phyloP scores from a whole-genome alignment of 2,329 filamentous ascomycete genomes.

The Hymenoscyphus fraxineus region DNA sequence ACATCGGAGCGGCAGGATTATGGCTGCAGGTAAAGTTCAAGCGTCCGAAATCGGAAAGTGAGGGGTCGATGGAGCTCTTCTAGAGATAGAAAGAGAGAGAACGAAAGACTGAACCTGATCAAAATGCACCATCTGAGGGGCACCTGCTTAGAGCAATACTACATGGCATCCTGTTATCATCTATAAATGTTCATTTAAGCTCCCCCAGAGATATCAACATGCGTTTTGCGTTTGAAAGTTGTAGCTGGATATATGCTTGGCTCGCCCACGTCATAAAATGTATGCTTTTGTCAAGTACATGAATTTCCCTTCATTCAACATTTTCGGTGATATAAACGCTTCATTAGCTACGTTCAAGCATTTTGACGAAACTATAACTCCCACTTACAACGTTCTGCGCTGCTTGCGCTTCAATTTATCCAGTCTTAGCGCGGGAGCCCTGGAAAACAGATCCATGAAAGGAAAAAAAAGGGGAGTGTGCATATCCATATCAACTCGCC shows the following conservation, averaged over 20 bases:
- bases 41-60: not conserved
- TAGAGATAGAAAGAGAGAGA: not conserved
- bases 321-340: not conserved
- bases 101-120: too few relatives aligned
- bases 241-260: too few relatives aligned
- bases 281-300: too few relatives aligned
- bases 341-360: not conserved
- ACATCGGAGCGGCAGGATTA: not conserved
- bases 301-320: too few relatives aligned
- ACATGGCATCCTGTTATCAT: too few relatives aligned
- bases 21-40: not conserved
- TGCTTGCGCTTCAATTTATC: not conserved
- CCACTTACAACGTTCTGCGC: not conserved
- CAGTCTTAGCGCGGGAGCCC: not conserved
- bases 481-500: not conserved
- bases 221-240: too few relatives aligned
- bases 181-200: too few relatives aligned
- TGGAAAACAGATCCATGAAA: not conserved
- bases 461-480: not conserved
- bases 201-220: too few relatives aligned
- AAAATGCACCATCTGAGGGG: not conserved
- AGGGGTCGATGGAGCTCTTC: not conserved
- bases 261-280: too few relatives aligned
- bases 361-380: not conserved
- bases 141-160: too few relatives aligned